Base-by-base conservation (phyloP, 2,329 filamentous ascomycete genomes). In the Colletotrichum lupini region DNA sequence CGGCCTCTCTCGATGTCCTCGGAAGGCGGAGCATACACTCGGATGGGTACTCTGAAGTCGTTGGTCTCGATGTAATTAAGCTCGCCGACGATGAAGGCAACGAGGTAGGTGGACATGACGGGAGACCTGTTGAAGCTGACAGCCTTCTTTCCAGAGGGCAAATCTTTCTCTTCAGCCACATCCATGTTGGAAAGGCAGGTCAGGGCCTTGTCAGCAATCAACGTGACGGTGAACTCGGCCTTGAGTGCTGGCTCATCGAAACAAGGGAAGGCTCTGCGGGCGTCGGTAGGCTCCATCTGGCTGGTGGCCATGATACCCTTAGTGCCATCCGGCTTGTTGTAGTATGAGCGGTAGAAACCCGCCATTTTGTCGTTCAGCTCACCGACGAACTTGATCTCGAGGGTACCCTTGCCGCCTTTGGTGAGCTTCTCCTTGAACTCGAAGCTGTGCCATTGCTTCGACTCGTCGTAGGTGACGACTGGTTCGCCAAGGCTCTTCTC, bases 171-270 rank as follows among this genome's bases (percentile, higher is more conserved):
- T 6, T 91, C 92, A 42, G 92, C 93, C 68, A 97, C 94, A 81
- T 98, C 95, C 96, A 98, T 98, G 85, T 98, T 98, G 85, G 95
- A 97, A 80, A 98, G 83, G 80, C 96, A 98, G 14, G 95, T 98
- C 84, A 97, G 85, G 79, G 94, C 88, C 86, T 97, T 94, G 83
- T 98, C 95, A 5, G 96, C 95, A 78, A 98, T 89, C 77, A 98
- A 88, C 0, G 95, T 98, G 75, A 98, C 91, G 35, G 94, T 96
- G 84, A 97, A 98, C 76, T 93, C 92, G 52, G 96, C 94, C 87
- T 98, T 98, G 77, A 98, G 88, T 30, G 95, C 93, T 32, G 96
- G 96, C 86, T 98, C 97, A 80, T 98, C 96, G 82, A 98, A 98
- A 85, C 96, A 98, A 56, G 96, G 96, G 85, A 98, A 97, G 7